phyloP scores from a whole-genome alignment of 495 filamentous ascomycete genomes.

The Sphaerosporella brunnea region DNA sequence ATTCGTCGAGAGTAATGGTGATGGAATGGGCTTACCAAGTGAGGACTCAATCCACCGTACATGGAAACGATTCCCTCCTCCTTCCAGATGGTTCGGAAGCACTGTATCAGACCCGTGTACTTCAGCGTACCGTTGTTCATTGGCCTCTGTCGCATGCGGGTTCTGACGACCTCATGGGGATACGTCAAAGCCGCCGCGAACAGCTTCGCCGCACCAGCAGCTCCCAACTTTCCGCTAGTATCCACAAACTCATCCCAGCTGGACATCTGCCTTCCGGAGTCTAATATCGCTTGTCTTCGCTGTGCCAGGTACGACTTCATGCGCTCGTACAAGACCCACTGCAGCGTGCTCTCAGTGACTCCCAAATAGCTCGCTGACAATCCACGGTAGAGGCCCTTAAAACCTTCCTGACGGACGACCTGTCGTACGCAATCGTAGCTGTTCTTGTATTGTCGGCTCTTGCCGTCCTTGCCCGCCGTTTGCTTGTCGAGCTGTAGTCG shows the following conservation, averaged over 20 bases:
- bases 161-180: slow-evolving; percentile 76
- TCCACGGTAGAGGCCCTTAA: slow-evolving; percentile 64
- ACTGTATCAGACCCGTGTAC: slow-evolving; percentile 68
- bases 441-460: slow-evolving; percentile 54
- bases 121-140: slow-evolving; percentile 52
- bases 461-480: slow-evolving; percentile 31
- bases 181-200: slow-evolving; percentile 66
- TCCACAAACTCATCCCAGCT: slow-evolving; percentile 46
- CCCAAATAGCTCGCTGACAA: slow-evolving; percentile 77
- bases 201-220: slow-evolving; percentile 67
- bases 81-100: slow-evolving; percentile 62
- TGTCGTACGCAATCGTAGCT: slow-evolving; percentile 64
- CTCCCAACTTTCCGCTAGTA: slow-evolving; percentile 53
- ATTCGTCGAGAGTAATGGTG: not conserved
- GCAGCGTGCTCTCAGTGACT: slow-evolving; percentile 66
- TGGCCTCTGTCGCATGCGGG: slow-evolving; percentile 63
- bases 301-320: slow-evolving; percentile 48
- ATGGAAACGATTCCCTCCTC: slow-evolving; percentile 67
- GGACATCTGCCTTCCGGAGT: slow-evolving; percentile 37
- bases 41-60: slow-evolving; percentile 74
- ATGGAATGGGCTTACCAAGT: slow-evolving; percentile 35
- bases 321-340: slow-evolving; percentile 76
- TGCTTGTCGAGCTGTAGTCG: slow-evolving; percentile 68
- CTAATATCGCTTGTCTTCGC: slow-evolving; percentile 37
- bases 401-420: slow-evolving; percentile 56